Base-by-base conservation (phyloP, 140 eudicot species). In the Senecio squalidus region DNA sequence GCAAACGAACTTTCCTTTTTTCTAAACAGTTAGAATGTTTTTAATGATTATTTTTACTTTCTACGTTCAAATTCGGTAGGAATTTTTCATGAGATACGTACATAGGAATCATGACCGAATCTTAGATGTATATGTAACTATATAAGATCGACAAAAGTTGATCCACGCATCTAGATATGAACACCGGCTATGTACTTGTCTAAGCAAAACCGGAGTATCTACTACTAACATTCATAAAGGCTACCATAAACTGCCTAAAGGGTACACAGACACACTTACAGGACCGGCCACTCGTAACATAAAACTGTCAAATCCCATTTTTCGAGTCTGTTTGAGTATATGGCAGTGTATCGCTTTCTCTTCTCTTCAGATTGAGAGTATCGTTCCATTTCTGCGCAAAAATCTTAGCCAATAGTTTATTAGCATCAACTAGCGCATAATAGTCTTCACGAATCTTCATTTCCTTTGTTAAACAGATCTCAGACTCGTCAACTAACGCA, bases 21-120 rank as follows among this genome's bases (percentile, higher is more conserved):
- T 53, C 63, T 45, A 46, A 48, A 16, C 40, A 26, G 63, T 85
- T 85, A n/a, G 61, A 85, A 82, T 39, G 22, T 26, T 47, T 82
- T 25, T 24, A 74, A 24, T 8, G 47, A 64, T 38, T 66, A 62
- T 61, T 45, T 70, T 73, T 39, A 80, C 67, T 73, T 75, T 38
- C 34, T 6, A 0, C 47, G 40, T 0, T 3, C 33, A n/a, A 23
- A 11, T 5, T 2, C 45, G 52, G 70, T 31, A 64, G 15, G 9
- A 75, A 45, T 2, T 50, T 66, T 62, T 64, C 69, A 40, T 58
- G 74, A 38, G 43, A 89, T 70, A 10, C 80, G 73, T 52, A 69
- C 56, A 55, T 79, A 89, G 3, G 77, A 77, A 67, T 89, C 85
- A 26, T 54, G 58, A 4, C 93, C 95, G 57, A 85, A 82, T 68